Conservation (phyloP, 108 stramenopile species). For the Cyclostephanos invisitatus region DNA sequence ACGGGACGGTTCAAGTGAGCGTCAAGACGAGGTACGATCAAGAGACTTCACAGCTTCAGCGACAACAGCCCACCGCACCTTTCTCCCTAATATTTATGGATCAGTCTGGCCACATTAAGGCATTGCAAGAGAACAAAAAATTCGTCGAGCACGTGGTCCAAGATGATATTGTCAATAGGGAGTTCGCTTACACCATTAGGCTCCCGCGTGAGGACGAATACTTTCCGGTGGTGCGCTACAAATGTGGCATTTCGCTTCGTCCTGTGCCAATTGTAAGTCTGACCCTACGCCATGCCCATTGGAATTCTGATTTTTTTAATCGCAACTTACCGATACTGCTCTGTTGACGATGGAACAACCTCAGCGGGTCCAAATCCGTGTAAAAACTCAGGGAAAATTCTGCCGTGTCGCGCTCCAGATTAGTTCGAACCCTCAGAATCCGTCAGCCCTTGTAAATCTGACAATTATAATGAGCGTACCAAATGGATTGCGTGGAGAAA, state of each 20-base stretch:
- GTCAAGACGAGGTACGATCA: slow-evolving; percentile 18
- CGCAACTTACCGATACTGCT: neutral
- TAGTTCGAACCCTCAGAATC: slow-evolving; percentile 87
- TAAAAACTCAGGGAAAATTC: slow-evolving; percentile 57
- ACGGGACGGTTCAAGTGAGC: slow-evolving; percentile 77
- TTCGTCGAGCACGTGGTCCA: slow-evolving; percentile 56
- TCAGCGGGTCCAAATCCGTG: slow-evolving; percentile 81
- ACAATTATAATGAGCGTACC: slow-evolving; percentile 87
- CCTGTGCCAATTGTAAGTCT: slow-evolving; percentile 87
- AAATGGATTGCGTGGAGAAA: slow-evolving; percentile 60
- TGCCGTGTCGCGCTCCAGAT: slow-evolving; percentile 86
- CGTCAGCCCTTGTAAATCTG: slow-evolving; percentile 72
- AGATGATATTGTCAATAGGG: slow-evolving; percentile 38
- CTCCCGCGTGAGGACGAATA: slow-evolving; percentile 77
- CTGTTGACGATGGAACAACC: slow-evolving; percentile 3
- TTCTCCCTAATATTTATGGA: slow-evolving; percentile 72
- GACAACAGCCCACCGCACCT: slow-evolving; percentile 44
- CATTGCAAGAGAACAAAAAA: slow-evolving; percentile 78
- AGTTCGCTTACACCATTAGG: slow-evolving; percentile 57
- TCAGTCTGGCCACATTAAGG: slow-evolving; percentile 64
- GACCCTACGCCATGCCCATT: neutral
- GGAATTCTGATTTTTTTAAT: neutral
- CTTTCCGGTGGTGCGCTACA: slow-evolving; percentile 82
- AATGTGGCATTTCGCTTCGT: slow-evolving; percentile 68
- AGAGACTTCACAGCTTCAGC: slow-evolving; percentile 5